Base-by-base conservation (phyloP, 2,329 filamentous ascomycete species). In the Verticillium nubilum region DNA sequence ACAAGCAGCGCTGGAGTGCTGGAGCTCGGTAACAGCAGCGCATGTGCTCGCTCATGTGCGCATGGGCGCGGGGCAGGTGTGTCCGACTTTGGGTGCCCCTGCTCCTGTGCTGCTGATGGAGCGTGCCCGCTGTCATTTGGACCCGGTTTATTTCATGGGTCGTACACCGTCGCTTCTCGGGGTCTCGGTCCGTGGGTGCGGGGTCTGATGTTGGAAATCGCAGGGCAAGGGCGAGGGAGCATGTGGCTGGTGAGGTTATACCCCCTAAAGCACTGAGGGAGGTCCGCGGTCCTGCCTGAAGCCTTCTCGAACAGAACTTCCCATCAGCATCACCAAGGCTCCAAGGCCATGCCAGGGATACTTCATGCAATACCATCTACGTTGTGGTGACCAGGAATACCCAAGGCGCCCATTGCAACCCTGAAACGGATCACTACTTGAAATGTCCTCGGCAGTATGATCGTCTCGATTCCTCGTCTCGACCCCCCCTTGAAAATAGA, bases 11-110 rank as follows among this genome's bases (percentile, higher is more conserved):
- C 42, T 50, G 42, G 19, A 31, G 42, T 19, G 19, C 42, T 50
- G 42, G 42, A 50, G 42, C 42, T 50, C 42, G 42, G 42, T 50
- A 50, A 50, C 42, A 50, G 19, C 42, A 50, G 19, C 42, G 42
- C 42, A 50, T 50, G 42, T 50, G 42, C 42, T 50, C 42, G 42
- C 42, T 50, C 42, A 50, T 50, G 42, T 50, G 42, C 61, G 53
- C 56, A 61, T 56, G 61, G 54, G 42, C 42, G 61, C 61, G 61
- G 61, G 61, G 61, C 61, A 62, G 57, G 57, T 61, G 59, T 59
- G 57, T 55, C 57, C 61, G 61, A 61, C 61, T 57, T 61, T 58
- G 57, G 54, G 35, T 54, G 42, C 29, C 37, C 55, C 35, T 28
- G 37, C 33, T 19, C 15, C 52, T 29, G 33, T 19, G 33, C 59